Conservation (phyloP, 345 rosid species). For the Boechera retrofracta region DNA sequence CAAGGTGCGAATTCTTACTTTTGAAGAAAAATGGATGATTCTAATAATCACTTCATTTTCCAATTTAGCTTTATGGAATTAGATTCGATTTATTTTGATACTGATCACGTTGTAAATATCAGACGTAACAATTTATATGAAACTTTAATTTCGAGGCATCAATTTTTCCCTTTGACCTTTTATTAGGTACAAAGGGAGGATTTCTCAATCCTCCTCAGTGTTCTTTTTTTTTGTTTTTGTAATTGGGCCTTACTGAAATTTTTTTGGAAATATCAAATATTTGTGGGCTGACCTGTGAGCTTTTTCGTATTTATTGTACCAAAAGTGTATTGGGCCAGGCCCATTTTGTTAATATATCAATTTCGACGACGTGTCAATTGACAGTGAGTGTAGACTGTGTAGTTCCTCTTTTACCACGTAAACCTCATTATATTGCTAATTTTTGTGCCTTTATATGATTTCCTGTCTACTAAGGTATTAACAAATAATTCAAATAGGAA, state of each 20-base stretch:
- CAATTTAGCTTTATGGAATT: constrained; percentile 12
- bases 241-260: neutral
- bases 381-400: too few species aligned
- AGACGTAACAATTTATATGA: neutral
- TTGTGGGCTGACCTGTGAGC: neutral
- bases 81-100: neutral
- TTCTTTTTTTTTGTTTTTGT: neutral
- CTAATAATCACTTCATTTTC: constrained; percentile 1
- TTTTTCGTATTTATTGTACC: neutral
- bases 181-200: too few species aligned
- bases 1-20: neutral
- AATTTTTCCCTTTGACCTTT: neutral
- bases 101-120: constrained; percentile 1
- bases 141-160: constrained; percentile 12
- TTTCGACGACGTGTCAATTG: neutral
- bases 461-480: neutral
- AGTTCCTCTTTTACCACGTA: too few species aligned
- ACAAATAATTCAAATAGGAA: neutral
- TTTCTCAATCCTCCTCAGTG: too few species aligned
- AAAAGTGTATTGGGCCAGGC: neutral
- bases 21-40: constrained; percentile 17
- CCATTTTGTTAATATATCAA: neutral
- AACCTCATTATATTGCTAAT: neutral
- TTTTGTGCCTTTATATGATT: neutral
- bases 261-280: neutral